Conservation (phyloP, 2,329 filamentous ascomycete species). For the Calonectria hawksworthii region DNA sequence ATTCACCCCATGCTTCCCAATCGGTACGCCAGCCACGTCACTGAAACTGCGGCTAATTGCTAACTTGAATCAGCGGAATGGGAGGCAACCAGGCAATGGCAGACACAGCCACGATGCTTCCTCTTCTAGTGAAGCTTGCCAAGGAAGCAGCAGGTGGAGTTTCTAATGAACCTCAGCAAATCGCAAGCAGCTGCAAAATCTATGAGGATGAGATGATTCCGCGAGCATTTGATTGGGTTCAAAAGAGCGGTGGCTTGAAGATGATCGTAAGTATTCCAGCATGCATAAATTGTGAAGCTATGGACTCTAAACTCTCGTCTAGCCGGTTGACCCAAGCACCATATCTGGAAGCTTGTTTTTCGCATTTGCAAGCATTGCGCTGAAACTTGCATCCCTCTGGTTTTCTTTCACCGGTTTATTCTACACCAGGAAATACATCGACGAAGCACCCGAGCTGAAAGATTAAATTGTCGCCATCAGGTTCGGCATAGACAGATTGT, state of each 20-base stretch:
- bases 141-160: too few species aligned
- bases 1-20: background rate
- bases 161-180: too few species aligned
- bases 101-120: background rate
- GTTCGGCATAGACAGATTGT: background rate
- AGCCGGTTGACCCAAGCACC: background rate
- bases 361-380: background rate
- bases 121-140: background rate
- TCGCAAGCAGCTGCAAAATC: background rate
- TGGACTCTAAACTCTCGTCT: background rate
- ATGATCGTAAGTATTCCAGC: background rate
- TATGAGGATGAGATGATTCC: background rate
- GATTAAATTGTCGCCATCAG: background rate
- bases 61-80: background rate
- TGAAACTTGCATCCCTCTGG: background rate
- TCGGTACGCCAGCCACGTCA: background rate
- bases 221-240: background rate
- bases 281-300: too few species aligned
- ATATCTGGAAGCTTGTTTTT: background rate
- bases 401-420: background rate
- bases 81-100: constrained; percentile 1
- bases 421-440: background rate
- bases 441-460: background rate
- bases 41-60: background rate
- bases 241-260: background rate